These are phyloP conservation scores for Monilinia laxa DNA, from an alignment of 2,329 filamentous ascomycete species.

Conservation along the genomic window DNA sequence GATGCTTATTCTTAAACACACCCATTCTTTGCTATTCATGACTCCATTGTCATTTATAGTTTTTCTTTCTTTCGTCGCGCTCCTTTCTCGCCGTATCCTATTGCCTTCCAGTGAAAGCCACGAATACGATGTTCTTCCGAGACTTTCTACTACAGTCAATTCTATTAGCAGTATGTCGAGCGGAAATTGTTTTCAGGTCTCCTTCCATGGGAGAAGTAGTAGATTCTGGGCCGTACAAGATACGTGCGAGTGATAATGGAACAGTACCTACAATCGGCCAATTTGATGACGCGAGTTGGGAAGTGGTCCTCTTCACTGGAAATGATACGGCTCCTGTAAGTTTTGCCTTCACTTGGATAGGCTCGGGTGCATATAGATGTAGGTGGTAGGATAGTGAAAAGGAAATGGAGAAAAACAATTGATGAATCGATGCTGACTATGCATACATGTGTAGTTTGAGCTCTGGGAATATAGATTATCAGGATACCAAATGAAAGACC, in stretches of 20 bases:
- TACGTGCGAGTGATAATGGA: conserved; percentile 10
- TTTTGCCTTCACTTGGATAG: neutral
- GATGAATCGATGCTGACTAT: neutral
- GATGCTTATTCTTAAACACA: neutral
- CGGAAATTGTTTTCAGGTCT: conserved; percentile 8
- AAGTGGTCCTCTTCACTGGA: conserved; percentile 19
- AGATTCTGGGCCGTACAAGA: neutral
- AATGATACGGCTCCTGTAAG: conserved; percentile 17
- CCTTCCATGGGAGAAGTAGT: conserved; percentile 18
- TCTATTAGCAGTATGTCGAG: conserved; percentile 9
- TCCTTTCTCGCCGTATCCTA: neutral
- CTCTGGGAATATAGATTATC: neutral
- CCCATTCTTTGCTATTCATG: neutral
- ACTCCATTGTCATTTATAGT: neutral
- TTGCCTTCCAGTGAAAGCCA: neutral
- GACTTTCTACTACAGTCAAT: neutral
- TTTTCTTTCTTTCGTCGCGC: neutral
- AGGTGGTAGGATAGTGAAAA: neutral
- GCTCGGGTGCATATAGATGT: neutral
- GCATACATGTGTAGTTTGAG: neutral
- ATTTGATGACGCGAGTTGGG: conserved; percentile 11
- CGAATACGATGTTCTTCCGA: neutral
- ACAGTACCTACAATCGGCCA: conserved; percentile 16
- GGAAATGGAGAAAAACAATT: neutral
- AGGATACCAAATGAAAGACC: conserved; percentile 7